A percentile compares a stretch with the other conserved stretches of the same genome.
Evolutionary conservation across 176 grass and related monocot genomes (phyloP).

Genomic region (Phoenix dactylifera): DNA sequence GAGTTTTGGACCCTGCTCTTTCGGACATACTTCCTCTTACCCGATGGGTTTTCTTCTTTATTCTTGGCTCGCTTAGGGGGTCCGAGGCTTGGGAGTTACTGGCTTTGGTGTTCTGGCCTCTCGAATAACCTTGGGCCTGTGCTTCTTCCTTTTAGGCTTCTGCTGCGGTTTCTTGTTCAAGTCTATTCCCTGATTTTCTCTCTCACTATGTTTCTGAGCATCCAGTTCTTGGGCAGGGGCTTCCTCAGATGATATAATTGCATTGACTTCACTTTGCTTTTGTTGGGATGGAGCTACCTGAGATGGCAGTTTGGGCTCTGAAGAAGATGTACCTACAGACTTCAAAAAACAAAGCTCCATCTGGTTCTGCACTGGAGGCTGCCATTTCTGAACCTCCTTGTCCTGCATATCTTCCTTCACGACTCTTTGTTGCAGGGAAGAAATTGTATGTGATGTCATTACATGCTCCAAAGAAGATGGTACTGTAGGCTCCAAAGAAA

Average conservation of each 20-base stretch:
- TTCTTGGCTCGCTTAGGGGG: slow-evolving; percentile 11
- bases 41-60: slow-evolving; percentile 27
- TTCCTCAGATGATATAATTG: slow-evolving; percentile 13
- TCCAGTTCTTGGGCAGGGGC: slow-evolving; percentile 10
- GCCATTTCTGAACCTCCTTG: slow-evolving; percentile 7
- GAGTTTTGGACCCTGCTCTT: slow-evolving; percentile 34
- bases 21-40: slow-evolving; percentile 71
- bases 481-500: too few species aligned
- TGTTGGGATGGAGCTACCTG: slow-evolving; percentile 19
- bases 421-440: not conserved
- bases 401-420: slow-evolving; percentile 17
- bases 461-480: too few species aligned
- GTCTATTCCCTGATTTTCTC: slow-evolving; percentile 32
- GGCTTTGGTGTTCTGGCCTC: slow-evolving; percentile 35
- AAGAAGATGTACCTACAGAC: not conserved
- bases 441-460: too few species aligned
- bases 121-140: slow-evolving; percentile 67
- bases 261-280: not conserved
- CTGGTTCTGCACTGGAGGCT: slow-evolving; percentile 4
- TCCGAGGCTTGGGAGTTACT: slow-evolving; percentile 32
- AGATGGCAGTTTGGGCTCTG: not conserved
- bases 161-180: slow-evolving; percentile 44
- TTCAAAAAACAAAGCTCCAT: slow-evolving; percentile 22
- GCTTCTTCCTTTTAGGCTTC: slow-evolving; percentile 52
- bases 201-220: slow-evolving; percentile 8